These are phyloP conservation scores for Daedalea quercina DNA, from an alignment of 768 basidiomycete genomes.

Conservation along the genomic window DNA sequence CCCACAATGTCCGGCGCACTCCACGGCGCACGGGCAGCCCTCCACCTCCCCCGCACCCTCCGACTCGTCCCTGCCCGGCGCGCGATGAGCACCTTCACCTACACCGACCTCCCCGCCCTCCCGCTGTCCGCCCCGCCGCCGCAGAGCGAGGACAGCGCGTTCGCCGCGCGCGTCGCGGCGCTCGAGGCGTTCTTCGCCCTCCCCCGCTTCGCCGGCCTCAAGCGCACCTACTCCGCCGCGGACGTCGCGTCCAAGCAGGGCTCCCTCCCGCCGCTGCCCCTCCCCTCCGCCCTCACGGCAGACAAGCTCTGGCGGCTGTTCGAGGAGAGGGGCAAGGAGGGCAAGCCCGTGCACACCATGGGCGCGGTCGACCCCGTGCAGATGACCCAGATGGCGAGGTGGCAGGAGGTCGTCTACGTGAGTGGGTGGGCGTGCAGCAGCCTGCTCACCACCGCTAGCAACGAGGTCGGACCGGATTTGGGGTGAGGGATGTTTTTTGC, in stretches of 20 bases:
- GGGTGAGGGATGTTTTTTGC: constrained; percentile 41
- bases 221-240: constrained; percentile 74
- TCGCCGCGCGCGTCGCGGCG: constrained; percentile 53
- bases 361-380: constrained; percentile 92
- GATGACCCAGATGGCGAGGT: constrained; percentile 89
- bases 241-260: constrained; percentile 88
- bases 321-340: constrained; percentile 50
- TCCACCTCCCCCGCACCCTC: background rate
- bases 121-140: constrained; percentile 53
- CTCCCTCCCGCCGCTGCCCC: constrained; percentile 69
- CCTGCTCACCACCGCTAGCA: constrained; percentile 81
- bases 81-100: constrained; percentile 10
- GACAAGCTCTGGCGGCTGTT: constrained; percentile 79
- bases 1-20: background rate
- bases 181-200: constrained; percentile 69
- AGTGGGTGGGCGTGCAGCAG: constrained; percentile 90
- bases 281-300: constrained; percentile 72
- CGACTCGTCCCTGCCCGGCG: constrained; percentile 8
- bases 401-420: constrained; percentile 86
- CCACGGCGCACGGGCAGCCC: background rate
- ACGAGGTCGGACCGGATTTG: constrained; percentile 89
- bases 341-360: constrained; percentile 80
- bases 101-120: constrained; percentile 28
- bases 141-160: constrained; percentile 50
- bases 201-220: constrained; percentile 66